phyloP scores from a whole-genome alignment of 306 rosid genomes.

The Morella rubra region DNA sequence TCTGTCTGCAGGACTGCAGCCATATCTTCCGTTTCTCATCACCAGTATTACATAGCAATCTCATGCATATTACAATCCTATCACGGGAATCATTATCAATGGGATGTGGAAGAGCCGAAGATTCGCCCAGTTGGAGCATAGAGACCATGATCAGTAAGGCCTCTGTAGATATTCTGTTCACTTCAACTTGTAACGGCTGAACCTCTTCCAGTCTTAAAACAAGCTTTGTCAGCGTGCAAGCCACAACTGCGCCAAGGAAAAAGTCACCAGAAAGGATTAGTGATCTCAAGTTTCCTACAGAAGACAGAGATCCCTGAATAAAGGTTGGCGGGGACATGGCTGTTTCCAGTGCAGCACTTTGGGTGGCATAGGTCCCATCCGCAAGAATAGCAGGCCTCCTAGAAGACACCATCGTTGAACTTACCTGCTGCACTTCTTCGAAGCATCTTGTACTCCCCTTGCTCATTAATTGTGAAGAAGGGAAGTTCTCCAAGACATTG shows the following conservation, averaged over 20 bases:
- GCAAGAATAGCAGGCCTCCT: conserved; percentile 95
- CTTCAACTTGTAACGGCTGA: conserved; percentile 82
- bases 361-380: conserved; percentile 99
- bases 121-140: conserved; percentile 91
- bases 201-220: conserved; percentile 90
- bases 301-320: conserved; percentile 74
- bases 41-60: conserved; percentile 71
- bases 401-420: conserved; percentile 71
- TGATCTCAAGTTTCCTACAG: conserved; percentile 84
- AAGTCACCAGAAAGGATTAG: conserved; percentile 90
- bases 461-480: conserved; percentile 72
- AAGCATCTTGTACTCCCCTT: conserved; percentile 72
- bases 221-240: conserved; percentile 89
- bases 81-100: conserved; percentile 87
- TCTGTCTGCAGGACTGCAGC: conserved; percentile 86
- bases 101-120: conserved; percentile 80
- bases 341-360: conserved; percentile 94
- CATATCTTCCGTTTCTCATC: conserved; percentile 78
- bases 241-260: conserved; percentile 86
- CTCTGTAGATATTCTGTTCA: conserved; percentile 62
- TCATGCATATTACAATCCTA: conserved; percentile 78
- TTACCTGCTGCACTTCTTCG: conserved; percentile 57
- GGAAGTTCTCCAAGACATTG: conserved; percentile 97
- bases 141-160: conserved; percentile 83
- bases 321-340: conserved; percentile 85